phyloP scores from a whole-genome alignment of 1,139 yeast species.

The Kluyveromyces sp. region DNA sequence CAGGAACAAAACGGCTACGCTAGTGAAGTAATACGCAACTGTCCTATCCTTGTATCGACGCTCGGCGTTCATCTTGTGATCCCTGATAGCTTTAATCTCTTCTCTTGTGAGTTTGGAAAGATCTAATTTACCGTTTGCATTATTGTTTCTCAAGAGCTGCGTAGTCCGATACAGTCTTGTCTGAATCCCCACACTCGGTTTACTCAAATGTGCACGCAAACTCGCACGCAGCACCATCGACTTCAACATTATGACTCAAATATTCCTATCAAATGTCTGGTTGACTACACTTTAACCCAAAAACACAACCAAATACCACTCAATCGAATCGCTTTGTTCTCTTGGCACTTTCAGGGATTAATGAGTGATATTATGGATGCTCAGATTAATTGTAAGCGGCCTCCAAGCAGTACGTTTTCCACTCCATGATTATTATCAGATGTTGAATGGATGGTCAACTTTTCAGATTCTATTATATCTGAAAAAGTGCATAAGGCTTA shows the following conservation, averaged over 20 bases:
- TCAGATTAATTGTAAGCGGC: no score
- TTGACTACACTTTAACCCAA: no score
- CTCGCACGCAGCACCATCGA: background rate
- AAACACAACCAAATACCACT: no score
- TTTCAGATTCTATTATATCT: no score
- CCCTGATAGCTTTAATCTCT: constrained; percentile 32
- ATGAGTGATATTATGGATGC: no score
- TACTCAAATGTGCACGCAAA: background rate
- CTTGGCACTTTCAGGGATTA: no score
- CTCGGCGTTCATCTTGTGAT: constrained; percentile 29
- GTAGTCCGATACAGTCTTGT: constrained; percentile 5
- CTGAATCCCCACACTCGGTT: background rate
- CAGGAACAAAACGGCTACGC: constrained; percentile 63
- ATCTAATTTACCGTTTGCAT: constrained; percentile 17
- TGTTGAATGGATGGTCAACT: no score
- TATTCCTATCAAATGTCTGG: no score
- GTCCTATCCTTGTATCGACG: constrained; percentile 38
- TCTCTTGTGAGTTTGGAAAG: constrained; percentile 30
- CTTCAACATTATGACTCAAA: background rate
- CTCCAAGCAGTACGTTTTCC: no score
- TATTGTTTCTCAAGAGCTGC: constrained; percentile 2
- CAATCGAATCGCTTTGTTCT: no score
- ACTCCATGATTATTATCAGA: no score
- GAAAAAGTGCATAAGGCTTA: no score
- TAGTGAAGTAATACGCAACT: constrained; percentile 64